Percentiles rank a stretch among this genome's conserved stretches.
These are phyloP conservation scores for sweet orange (Citrus sinensis) DNA, from an alignment of 345 rosid genomes.

Conservation along the genomic window DVS_A1.0 CM039165.1:29917501-29918000, in stretches of 20 bases:
- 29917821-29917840: not conserved
- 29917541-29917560: not conserved
- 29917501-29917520: not conserved
- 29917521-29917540: not conserved
- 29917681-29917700: not conserved
- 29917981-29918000: not conserved
- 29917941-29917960: not conserved
- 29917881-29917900: not conserved
- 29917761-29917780: not conserved
- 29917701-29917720: not conserved
- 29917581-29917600: not conserved
- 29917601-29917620: not conserved
- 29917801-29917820: not conserved
- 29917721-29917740: not conserved
- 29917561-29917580: not conserved
- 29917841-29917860: not conserved
- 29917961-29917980: not conserved
- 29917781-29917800: not conserved
- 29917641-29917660: not conserved
- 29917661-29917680: not conserved
- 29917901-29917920: not conserved
- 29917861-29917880: not conserved
- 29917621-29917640: not conserved
- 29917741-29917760: not conserved
- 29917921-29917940: not conserved